Evolutionary conservation across 2,329 filamentous ascomycete species (phyloP).

Genomic region (Penicillium sp.): DNA sequence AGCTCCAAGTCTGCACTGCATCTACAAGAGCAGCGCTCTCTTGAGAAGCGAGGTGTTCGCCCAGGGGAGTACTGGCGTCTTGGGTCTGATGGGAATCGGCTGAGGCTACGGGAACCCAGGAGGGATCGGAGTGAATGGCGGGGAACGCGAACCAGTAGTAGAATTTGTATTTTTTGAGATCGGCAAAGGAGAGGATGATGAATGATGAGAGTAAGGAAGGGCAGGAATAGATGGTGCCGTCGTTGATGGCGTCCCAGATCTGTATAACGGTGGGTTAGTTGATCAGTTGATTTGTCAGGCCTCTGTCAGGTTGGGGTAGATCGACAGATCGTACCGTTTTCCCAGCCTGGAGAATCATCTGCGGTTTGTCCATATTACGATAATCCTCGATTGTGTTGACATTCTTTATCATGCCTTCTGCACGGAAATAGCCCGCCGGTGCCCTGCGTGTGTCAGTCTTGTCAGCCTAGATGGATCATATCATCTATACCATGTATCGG

Average conservation of each 20-base stretch:
- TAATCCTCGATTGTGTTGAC: constrained; percentile 96
- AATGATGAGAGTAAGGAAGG: constrained; percentile 91
- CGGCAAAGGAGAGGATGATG: constrained; percentile 85
- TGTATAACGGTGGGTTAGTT: constrained; percentile 39
- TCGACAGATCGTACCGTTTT: constrained; percentile 64
- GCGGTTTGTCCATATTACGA: constrained; percentile 75
- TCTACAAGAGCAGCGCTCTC: constrained; percentile 83
- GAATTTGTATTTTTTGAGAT: constrained; percentile 96
- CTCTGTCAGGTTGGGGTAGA: neutral
- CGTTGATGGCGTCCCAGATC: constrained; percentile 97
- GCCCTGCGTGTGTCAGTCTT: constrained; percentile 50
- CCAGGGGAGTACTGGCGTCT: constrained; percentile 17
- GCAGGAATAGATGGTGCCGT: constrained; percentile 93
- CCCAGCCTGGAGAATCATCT: constrained; percentile 76
- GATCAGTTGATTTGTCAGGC: neutral
- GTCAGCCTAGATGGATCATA: constrained; percentile 6
- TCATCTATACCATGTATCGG: neutral
- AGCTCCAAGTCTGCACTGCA: constrained; percentile 82
- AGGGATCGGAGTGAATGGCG: constrained; percentile 82
- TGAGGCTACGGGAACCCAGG: constrained; percentile 66
- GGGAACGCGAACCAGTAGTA: constrained; percentile 99
- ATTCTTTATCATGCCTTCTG: constrained; percentile 93
- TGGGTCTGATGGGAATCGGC: constrained; percentile 16
- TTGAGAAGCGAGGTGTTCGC: constrained; percentile 56
- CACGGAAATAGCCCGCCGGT: constrained; percentile 72